Evolutionary conservation across 2,329 filamentous ascomycete species (phyloP), one percentile per base, ranked within the genome.

Genomic region (Didymella lethalis): DNA sequence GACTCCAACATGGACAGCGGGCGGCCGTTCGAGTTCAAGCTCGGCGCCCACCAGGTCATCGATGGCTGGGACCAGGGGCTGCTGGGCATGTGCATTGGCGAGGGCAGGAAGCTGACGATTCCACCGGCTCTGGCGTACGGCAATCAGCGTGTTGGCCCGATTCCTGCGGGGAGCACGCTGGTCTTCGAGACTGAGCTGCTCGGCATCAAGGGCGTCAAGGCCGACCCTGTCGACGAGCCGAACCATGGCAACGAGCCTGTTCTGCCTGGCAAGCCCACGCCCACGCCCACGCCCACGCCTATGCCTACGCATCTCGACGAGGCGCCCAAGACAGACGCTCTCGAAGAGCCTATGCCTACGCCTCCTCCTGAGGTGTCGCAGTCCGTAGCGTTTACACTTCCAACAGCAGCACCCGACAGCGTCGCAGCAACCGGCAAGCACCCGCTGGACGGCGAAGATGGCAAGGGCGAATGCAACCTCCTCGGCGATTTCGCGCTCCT

Each of bases 11-110:
- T 96, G 79, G 88, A 93, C 67, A 87, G 93, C 43, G 87, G 88
- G 34, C 75, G 80, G 59, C 94, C 95, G 6, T 87, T 99, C 73
- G 81, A 76, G 62, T 98, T 99, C 81, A 87, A 82, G 63, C 82
- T 99, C 31, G 95, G 95, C 34, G 80, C 81, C 25, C 91, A 92
- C 44, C 86, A 90, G 76, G 95, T 98, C 49, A 99, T 99, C 76
- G 89, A 91, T 81, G 94, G 94, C 74, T 97, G 93, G 94, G 94
- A 98, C 71, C 80, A 96, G 75, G 94, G 94, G 48, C 85, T 98
- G 38, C 70, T 95, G 53, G 91, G 91, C 73, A 97, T 98, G 93
- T 98, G 95, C 80, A 90, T 96, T 69, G 94, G 95, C 63, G 94
- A 98, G 84, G 94, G 93, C 84, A 86, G 79, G 78, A 94, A 87